Conservation (phyloP, 2,329 filamentous ascomycete species). For the Hawksworthiomyces lignivorus region DNA sequence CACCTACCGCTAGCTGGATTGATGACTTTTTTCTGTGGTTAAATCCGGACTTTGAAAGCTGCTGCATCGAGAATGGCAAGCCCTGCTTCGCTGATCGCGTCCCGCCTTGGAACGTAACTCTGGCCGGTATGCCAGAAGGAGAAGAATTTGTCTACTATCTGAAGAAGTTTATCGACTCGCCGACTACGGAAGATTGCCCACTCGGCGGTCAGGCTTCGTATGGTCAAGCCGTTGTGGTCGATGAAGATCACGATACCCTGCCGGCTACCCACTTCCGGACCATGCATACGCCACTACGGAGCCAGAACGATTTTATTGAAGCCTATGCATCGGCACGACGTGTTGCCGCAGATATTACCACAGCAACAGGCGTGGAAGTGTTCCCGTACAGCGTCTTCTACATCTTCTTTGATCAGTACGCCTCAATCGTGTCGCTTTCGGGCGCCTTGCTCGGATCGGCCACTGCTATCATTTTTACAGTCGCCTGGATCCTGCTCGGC, state of each 20-base stretch:
- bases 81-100: constrained; percentile 72
- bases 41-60: constrained; percentile 72
- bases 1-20: constrained; percentile 88
- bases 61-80: constrained; percentile 62
- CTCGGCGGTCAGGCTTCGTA: constrained; percentile 86
- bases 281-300: constrained; percentile 76
- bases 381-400: constrained; percentile 98
- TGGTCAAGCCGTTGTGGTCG: constrained; percentile 72
- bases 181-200: constrained; percentile 77
- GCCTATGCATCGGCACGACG: constrained; percentile 85
- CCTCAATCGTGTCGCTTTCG: constrained; percentile 73
- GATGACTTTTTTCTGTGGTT: constrained; percentile 96
- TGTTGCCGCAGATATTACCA: constrained; percentile 69
- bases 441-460: constrained; percentile 73
- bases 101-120: constrained; percentile 81
- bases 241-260: constrained; percentile 58
- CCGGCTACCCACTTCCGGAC: constrained; percentile 88
- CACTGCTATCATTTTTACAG: constrained; percentile 73
- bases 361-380: constrained; percentile 67
- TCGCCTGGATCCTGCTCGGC: constrained; percentile 75
- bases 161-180: constrained; percentile 70
- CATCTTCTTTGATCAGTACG: constrained; percentile 98
- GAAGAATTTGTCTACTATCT: constrained; percentile 86
- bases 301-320: constrained; percentile 85
- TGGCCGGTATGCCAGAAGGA: constrained; percentile 87